Conservation (phyloP, 2,329 filamentous ascomycete genomes). For the Blastomyces gilchristii region DNA sequence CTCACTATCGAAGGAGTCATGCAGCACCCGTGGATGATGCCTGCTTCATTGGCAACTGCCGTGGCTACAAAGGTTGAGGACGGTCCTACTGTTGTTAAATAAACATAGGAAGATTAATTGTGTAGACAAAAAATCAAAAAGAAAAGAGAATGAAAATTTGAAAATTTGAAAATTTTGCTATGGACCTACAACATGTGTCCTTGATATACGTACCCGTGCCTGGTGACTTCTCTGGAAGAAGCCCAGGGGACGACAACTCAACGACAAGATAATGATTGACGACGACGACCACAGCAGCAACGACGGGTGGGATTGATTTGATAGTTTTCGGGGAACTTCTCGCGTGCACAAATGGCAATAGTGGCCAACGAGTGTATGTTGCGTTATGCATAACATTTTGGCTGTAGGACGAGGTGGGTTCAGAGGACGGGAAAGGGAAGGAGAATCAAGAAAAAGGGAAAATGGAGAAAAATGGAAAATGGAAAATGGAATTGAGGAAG, state of each 20-base stretch:
- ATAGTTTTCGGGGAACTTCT: background rate
- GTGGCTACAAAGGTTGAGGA: background rate
- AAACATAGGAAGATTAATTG: background rate
- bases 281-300: background rate
- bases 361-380: too few relatives aligned
- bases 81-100: background rate
- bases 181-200: background rate
- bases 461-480: background rate
- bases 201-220: background rate
- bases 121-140: too few relatives aligned
- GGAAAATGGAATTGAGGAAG: background rate
- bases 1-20: constrained; percentile 82
- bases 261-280: background rate
- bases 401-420: background rate
- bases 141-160: too few relatives aligned
- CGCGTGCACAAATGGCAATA: background rate
- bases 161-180: background rate
- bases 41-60: background rate
- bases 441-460: background rate
- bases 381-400: background rate
- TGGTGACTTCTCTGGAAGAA: background rate
- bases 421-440: background rate
- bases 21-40: constrained; percentile 66
- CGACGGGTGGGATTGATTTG: background rate
- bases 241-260: background rate